Evolutionary conservation across 1,139 yeast species (phyloP).

Genomic region (Blastobotrys buckinghamii): DNA sequence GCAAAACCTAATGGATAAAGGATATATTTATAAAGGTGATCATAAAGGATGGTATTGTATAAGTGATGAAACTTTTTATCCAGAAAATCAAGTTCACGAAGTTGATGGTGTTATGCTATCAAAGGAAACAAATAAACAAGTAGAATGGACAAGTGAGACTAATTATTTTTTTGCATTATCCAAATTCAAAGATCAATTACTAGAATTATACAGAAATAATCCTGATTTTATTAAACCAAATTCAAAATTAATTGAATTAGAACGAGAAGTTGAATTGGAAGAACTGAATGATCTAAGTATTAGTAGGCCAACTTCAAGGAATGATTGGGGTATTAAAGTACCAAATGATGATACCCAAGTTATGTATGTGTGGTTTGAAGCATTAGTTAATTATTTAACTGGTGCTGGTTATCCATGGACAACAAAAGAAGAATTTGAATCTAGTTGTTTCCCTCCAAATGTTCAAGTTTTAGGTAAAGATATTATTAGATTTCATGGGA

Average conservation of each 20-base stretch:
- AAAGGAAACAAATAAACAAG: slow-evolving; percentile 72
- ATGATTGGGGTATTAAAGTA: slow-evolving; percentile 87
- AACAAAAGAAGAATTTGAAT: slow-evolving; percentile 14
- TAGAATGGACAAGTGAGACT: slow-evolving; percentile 66
- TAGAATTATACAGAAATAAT: slow-evolving; percentile 43
- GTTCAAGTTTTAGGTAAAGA: slow-evolving; percentile 90
- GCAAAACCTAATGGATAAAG: slow-evolving; percentile 52
- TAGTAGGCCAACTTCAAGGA: slow-evolving; percentile 72
- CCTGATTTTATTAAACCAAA: slow-evolving; percentile 58
- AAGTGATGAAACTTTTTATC: slow-evolving; percentile 91
- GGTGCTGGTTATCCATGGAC: slow-evolving; percentile 58
- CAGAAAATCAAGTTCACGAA: slow-evolving; percentile 67
- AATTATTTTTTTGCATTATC: slow-evolving; percentile 83
- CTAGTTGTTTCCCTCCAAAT: slow-evolving; percentile 49
- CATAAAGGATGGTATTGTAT: slow-evolving; percentile 95
- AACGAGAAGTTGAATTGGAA: slow-evolving; percentile 48
- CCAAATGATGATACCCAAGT: slow-evolving; percentile 75
- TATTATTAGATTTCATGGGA: slow-evolving; percentile 75
- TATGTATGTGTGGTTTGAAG: slow-evolving; percentile 97
- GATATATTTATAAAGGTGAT: slow-evolving; percentile 69
- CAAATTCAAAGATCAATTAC: slow-evolving; percentile 48
- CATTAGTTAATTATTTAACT: slow-evolving; percentile 77
- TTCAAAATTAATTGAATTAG: slow-evolving; percentile 48
- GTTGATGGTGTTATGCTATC: slow-evolving; percentile 46
- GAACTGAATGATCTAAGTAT: slow-evolving; percentile 66